Evolutionary conservation across 2,329 filamentous ascomycete genomes (phyloP).

Genomic region (Teratosphaeria nubilosa): DNA sequence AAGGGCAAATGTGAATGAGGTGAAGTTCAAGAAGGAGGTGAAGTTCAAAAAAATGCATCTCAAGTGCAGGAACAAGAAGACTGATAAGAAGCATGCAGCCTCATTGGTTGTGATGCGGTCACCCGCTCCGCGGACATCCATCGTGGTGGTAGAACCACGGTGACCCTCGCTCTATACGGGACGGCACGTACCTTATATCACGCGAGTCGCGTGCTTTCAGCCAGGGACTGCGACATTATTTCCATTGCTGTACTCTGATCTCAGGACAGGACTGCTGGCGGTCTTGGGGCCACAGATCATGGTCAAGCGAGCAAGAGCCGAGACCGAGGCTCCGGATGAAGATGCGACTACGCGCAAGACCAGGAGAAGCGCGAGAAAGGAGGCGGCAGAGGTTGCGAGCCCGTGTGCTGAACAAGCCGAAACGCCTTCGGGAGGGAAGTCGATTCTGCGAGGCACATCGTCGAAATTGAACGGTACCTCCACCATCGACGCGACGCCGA

Average conservation of each 20-base stretch:
- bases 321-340: constrained; percentile 11
- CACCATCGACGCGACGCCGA: constrained; percentile 29
- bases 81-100: neutral
- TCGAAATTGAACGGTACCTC: constrained; percentile 15
- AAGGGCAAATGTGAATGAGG: neutral
- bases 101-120: neutral
- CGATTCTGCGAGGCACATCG: constrained; percentile 23
- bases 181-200: no score
- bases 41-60: neutral
- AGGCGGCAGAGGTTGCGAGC: constrained; percentile 2
- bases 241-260: neutral
- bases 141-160: no score
- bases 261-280: neutral
- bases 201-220: neutral
- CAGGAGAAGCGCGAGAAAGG: constrained; percentile 6
- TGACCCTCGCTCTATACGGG: no score
- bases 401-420: constrained; percentile 11
- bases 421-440: constrained; percentile 24
- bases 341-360: constrained; percentile 19
- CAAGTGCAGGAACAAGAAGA: neutral
- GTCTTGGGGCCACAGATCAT: constrained; percentile 4
- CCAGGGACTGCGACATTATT: neutral
- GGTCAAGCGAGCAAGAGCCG: constrained; percentile 14
- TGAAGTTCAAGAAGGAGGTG: neutral
- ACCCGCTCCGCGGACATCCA: neutral